Evolutionary conservation across 495 filamentous ascomycete genomes (phyloP).

Genomic region (Penicillium diatomitis): DNA sequence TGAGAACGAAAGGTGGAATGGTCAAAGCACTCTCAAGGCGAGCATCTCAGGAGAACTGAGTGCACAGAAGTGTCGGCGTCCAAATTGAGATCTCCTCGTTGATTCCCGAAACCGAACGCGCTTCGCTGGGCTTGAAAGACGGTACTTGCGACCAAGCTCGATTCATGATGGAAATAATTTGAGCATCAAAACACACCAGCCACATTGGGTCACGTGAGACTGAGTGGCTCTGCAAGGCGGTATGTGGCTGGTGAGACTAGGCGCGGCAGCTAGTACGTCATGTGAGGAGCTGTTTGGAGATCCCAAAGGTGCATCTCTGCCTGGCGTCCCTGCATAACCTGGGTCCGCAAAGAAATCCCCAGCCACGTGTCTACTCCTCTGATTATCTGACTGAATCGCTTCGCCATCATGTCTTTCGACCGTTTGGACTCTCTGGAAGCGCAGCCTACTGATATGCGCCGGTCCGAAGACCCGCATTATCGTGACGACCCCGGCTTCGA

Average conservation of each 20-base stretch:
- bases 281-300: constrained; percentile 27
- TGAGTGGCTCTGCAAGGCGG: not conserved
- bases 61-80: not conserved
- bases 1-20: constrained; percentile 13
- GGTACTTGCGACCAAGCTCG: constrained; percentile 3
- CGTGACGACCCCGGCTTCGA: constrained; percentile 90
- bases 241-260: constrained; percentile 2
- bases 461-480: constrained; percentile 62
- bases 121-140: constrained; percentile 5
- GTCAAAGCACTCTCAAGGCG: constrained; percentile 31
- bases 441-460: constrained; percentile 59
- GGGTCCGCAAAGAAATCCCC: too few species aligned
- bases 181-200: constrained; percentile 37
- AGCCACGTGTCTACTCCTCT: not conserved
- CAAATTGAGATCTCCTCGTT: not conserved
- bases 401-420: constrained; percentile 75
- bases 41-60: constrained; percentile 6
- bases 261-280: constrained; percentile 19
- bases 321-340: too few species aligned
- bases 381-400: not conserved
- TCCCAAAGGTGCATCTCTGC: constrained; percentile 5
- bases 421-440: constrained; percentile 76
- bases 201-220: constrained; percentile 25
- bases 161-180: constrained; percentile 19
- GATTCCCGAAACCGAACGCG: constrained; percentile 1